Evolutionary conservation across 352 stramenopile genomes (phyloP), one percentile per base, ranked within the genome.

Genomic region (Plasmopara viticola): DNA sequence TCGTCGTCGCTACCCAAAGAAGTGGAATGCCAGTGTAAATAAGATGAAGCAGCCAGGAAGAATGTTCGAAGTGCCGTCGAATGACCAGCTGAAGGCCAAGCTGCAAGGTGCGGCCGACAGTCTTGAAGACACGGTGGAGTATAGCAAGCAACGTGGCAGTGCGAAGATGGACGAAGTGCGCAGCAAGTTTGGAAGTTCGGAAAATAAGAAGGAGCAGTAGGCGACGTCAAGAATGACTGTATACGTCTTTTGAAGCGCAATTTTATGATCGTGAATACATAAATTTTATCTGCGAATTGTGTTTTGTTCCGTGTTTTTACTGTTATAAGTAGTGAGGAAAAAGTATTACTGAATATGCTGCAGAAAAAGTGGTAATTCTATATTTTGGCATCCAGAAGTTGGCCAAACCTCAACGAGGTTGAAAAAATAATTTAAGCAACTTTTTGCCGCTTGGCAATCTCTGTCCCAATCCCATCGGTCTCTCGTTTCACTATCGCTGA

Each of bases 391-490:
- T 37, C 60, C 60, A 60, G 29, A n/a, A 66, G 55, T 17, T 48
- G 5, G 8, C 5, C 44, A 52, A 56, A 44, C 12, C 13, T n/a
- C 2, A 34, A 33, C 46, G 45, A 18, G 15, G 15, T 20, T 3
- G 3, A 25, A 25, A 25, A 14, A 10, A n/a, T 41, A 7, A 10
- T 14, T 67, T 54, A 86, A 46, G 53, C 64, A 44, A 78, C 52
- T 64, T 87, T 87, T 59, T 84, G 79, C 48, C 79, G 72, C 60
- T 90, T 90, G 48, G 60, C 46, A n/a, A 60, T 58, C 10, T 79
- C 70, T 7, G 53, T 45, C 14, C 31, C 54, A 28, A 54, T 49
- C 0, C 56, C 46, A 29, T 40, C 31, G 1, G 31, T 61, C 18
- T 78, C 72, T 34, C 59, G 60, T 41, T 74, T 75, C 2, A 45